Evolutionary conservation across 2,329 filamentous ascomycete genomes (phyloP).

Genomic region (Colletotrichum aenigma): DNA sequence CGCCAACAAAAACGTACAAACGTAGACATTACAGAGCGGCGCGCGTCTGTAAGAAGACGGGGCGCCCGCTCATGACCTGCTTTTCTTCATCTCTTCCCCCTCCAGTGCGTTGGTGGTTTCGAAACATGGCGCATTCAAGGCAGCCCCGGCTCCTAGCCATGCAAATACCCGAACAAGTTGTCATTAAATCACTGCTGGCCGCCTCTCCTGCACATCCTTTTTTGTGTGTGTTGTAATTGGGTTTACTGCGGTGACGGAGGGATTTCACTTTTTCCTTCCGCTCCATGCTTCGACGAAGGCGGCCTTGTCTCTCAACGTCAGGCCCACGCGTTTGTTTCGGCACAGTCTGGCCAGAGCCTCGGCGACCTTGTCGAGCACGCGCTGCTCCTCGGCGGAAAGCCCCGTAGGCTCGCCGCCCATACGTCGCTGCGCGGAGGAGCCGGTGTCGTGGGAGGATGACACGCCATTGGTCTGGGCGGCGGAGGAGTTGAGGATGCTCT

Average conservation of each 20-base stretch:
- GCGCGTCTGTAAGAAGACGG: not conserved
- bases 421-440: constrained; percentile 33
- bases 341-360: constrained; percentile 88
- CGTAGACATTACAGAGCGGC: not conserved
- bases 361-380: constrained; percentile 76
- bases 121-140: not conserved
- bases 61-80: not conserved
- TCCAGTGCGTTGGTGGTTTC: not conserved
- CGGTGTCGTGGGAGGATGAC: constrained; percentile 27
- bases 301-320: constrained; percentile 83
- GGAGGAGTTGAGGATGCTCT: constrained; percentile 65
- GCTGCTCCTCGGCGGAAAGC: constrained; percentile 64
- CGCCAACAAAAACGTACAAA: not conserved
- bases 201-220: not conserved
- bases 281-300: constrained; percentile 77
- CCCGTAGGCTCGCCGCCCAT: constrained; percentile 28
- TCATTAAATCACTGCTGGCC: not conserved
- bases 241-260: not conserved
- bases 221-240: not conserved
- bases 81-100: not conserved
- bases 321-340: constrained; percentile 84
- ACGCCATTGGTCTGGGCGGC: constrained; percentile 39
- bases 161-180: constrained; percentile 14
- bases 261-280: constrained; percentile 35
- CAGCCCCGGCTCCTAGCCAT: constrained; percentile 24